Conservation (phyloP, 2,329 filamentous ascomycete species). For the Arthrobotrys entomopaga region DNA sequence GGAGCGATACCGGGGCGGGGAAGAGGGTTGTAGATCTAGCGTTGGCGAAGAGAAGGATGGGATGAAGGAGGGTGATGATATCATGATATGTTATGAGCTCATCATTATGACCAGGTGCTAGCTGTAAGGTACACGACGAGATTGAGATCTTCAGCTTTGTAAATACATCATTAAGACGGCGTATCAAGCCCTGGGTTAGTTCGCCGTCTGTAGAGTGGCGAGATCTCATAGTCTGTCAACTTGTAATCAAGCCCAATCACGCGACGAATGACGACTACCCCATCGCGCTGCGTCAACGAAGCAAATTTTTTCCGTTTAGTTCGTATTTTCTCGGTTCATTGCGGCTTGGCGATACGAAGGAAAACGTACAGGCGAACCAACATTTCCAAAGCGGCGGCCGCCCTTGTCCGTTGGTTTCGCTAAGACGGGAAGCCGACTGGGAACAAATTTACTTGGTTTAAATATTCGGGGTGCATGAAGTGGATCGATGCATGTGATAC, state of each 20-base stretch:
- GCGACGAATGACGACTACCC: too few species aligned
- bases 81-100: neutral
- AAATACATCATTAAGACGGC: too few species aligned
- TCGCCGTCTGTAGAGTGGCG: neutral
- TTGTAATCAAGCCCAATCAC: too few species aligned
- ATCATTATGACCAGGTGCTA: neutral
- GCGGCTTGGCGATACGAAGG: conserved; percentile 34
- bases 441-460: too few species aligned
- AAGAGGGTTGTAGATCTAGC: conserved; percentile 61
- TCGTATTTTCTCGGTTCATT: conserved; percentile 36
- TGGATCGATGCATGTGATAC: conserved; percentile 17
- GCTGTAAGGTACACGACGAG: neutral
- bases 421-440: conserved; percentile 36
- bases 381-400: neutral
- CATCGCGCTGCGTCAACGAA: too few species aligned
- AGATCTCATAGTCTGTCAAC: neutral
- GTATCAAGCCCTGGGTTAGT: neutral
- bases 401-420: conserved; percentile 20
- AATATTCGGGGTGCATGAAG: neutral
- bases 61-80: conserved; percentile 1
- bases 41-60: conserved; percentile 45
- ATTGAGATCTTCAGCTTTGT: too few species aligned
- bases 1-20: conserved; percentile 58
- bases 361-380: neutral
- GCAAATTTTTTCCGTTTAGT: neutral